Evolutionary conservation across 2,329 filamentous ascomycete genomes (phyloP), one percentile per base, ranked within the genome.

Genomic region (Madurella mycetomatis): DNA sequence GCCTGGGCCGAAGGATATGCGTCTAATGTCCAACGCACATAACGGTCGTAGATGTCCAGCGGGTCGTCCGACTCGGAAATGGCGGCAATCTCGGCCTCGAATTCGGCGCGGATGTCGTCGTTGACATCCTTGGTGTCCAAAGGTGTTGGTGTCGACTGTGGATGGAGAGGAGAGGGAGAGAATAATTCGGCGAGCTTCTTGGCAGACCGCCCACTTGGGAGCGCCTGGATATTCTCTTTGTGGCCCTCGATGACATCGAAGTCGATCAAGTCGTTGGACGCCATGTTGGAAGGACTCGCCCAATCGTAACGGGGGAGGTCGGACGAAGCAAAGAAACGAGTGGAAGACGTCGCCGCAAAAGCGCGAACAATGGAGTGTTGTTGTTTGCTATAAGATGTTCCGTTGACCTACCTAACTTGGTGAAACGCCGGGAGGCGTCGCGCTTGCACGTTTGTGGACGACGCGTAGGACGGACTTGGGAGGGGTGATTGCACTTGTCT

Each of bases 221-320:
- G 80, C 18, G 91, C 86, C 72, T 96, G 92, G 53, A 99, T 96
- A 72, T 99, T 99, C 75, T 99, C 94, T 74, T 99, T 99, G 65
- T 96, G 92, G 45, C 83, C 84, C 74, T 99, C 94, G 73, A 99
- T 96, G 60, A 96, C 82, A 65, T 95, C 88, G 75, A 99, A 97
- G 74, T 84, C 75, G 67, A 86, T 83, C 40, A 83, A 71, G 62
- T 86, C 81, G 56, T 73, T 72, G 57, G 73, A 70, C 60, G 75
- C 73, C 74, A 84, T 83, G 65, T 65, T 73, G 62, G 11, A 30
- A 30, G 34, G 8, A 32, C 18, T 52, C n/a, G 37, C 37, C 16
- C 37, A 12, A 39, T 34, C 44, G 18, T 11, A 16, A 16, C 2
- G 32, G 42, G 1, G 13, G 43, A 34, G 12, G 11, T 25, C n/a